These are phyloP conservation scores for Zhuliangozyma parablackwelliae DNA, from an alignment of 1,139 yeast species.

Conservation along the genomic window DNA sequence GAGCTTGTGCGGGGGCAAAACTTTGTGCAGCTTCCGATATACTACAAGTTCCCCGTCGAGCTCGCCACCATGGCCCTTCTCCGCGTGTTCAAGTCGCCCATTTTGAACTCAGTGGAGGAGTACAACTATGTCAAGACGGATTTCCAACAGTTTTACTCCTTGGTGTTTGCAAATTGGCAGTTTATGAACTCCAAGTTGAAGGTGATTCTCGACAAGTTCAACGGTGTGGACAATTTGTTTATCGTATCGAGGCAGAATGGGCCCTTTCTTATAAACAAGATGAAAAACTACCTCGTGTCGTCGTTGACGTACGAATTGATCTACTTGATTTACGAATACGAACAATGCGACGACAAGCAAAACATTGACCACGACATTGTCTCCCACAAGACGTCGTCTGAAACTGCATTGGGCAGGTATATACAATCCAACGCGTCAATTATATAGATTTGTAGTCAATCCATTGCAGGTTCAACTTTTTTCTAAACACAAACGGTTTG, in stretches of 20 bases:
- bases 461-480: conserved; percentile 39
- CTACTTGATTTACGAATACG: conserved; percentile 34
- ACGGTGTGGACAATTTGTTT: conserved; percentile 13
- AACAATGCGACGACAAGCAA: conserved; percentile 7
- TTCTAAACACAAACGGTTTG: conserved; percentile 56
- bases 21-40: conserved; percentile 37
- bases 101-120: conserved; percentile 26
- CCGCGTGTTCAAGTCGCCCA: conserved; percentile 35
- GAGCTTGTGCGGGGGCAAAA: conserved; percentile 15
- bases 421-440: conserved; percentile 11
- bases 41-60: conserved; percentile 38
- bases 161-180: conserved; percentile 22
- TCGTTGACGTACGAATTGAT: conserved; percentile 39
- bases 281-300: conserved; percentile 37
- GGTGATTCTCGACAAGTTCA: conserved; percentile 28
- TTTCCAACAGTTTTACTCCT: conserved; percentile 24
- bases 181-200: conserved; percentile 23
- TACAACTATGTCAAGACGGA: conserved; percentile 26
- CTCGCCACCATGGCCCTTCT: conserved; percentile 29
- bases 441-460: conserved; percentile 14
- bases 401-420: conserved; percentile 16
- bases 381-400: background rate
- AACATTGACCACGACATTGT: background rate
- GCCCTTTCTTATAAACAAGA: conserved; percentile 27
- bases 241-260: conserved; percentile 6